Conservation (phyloP, 257 asterid genomes). For the Plantago ovata region DNA sequence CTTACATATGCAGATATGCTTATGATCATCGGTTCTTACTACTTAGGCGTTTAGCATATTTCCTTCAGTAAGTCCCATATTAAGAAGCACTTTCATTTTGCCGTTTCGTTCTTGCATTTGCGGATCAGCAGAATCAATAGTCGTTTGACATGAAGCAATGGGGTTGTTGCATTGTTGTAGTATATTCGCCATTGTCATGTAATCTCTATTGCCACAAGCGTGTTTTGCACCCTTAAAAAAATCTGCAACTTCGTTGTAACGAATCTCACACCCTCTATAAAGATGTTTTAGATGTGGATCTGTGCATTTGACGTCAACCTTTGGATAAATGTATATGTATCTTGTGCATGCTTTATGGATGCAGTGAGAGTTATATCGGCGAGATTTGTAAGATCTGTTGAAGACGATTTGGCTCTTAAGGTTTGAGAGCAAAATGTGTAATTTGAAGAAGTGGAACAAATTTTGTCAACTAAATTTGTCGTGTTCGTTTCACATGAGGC, state of each 20-base stretch:
- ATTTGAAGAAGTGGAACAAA: constrained; percentile 14
- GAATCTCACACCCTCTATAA: neutral
- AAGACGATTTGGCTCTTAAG: neutral
- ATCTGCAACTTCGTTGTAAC: neutral
- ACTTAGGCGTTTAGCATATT: neutral
- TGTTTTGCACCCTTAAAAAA: constrained; percentile 1
- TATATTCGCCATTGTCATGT: neutral
- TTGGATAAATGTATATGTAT: neutral
- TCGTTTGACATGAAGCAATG: neutral
- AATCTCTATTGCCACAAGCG: neutral
- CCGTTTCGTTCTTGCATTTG: constrained; percentile 1
- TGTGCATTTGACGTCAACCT: neutral
- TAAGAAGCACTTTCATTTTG: constrained; percentile 10
- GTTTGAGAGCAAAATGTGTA: constrained; percentile 14
- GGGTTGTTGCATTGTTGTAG: neutral
- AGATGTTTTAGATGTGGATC: neutral
- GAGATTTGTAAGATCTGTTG: constrained; percentile 9
- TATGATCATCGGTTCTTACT: too few relatives aligned
- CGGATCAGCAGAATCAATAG: neutral
- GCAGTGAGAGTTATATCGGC: constrained; percentile 10
- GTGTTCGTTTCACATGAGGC: neutral
- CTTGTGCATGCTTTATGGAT: constrained; percentile 1
- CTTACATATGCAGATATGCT: too few relatives aligned
- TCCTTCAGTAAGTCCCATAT: constrained; percentile 17
- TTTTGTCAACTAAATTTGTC: neutral